Conservation (phyloP, 2,329 filamentous ascomycete genomes). For the Penicillium sp. region DNA sequence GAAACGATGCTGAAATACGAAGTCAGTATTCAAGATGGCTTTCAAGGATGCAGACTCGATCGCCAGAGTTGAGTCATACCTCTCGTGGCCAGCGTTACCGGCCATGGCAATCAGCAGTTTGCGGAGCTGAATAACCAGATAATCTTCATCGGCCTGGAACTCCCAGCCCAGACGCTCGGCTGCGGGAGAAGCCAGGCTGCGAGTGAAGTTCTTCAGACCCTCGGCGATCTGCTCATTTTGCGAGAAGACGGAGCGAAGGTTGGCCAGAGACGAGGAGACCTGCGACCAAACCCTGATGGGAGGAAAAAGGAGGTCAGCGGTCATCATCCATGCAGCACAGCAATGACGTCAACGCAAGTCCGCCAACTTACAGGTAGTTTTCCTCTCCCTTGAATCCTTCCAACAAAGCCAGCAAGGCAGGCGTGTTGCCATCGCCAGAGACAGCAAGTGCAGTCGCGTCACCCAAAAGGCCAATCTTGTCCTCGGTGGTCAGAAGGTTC, state of each 20-base stretch:
- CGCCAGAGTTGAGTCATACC: constrained; percentile 44
- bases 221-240: constrained; percentile 65
- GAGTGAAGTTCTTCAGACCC: constrained; percentile 70
- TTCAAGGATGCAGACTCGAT: too few species aligned
- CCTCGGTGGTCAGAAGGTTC: constrained; percentile 69
- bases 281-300: constrained; percentile 68
- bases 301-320: constrained; percentile 13
- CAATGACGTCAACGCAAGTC: too few species aligned
- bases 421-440: constrained; percentile 75
- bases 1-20: constrained; percentile 51
- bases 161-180: constrained; percentile 82
- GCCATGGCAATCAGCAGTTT: constrained; percentile 73
- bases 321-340: not conserved
- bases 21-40: not conserved
- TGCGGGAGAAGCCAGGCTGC: constrained; percentile 69
- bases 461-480: constrained; percentile 88
- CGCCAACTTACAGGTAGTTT: constrained; percentile 60
- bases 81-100: constrained; percentile 68
- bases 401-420: constrained; percentile 74
- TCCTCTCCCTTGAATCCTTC: constrained; percentile 76
- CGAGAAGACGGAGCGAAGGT: constrained; percentile 78
- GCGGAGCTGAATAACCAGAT: constrained; percentile 73
- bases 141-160: constrained; percentile 70
- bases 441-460: constrained; percentile 86
- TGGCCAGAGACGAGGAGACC: constrained; percentile 67